Evolutionary conservation across 495 filamentous ascomycete genomes (phyloP), one percentile per base, ranked within the genome.

Genomic region (Tuber melanosporum): DNA sequence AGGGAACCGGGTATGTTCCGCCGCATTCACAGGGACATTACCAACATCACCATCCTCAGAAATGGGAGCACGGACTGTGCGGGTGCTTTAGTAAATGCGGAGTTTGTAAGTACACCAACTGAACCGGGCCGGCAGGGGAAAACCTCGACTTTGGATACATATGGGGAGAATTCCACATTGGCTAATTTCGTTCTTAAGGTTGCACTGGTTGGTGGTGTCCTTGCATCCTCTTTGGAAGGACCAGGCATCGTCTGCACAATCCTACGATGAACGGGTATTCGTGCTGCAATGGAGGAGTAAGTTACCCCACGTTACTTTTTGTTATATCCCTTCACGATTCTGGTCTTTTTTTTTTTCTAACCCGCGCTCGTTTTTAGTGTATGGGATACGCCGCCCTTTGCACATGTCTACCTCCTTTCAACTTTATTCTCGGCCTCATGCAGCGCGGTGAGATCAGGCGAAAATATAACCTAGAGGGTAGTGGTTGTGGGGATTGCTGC

Each of bases 211-310:
- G 57, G 20, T 87, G 84, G 80, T 73, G 83, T 41, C 87, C 87
- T 41, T 88, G 87, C 76, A 84, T 87, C 43, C 85, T 85, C 14
- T 87, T 86, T 74, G 86, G 87, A 71, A 86, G 83, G 80, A 87
- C 85, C 39, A 84, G 86, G 75, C 83, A 88, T 73, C 85, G 87
- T 2, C 72, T 87, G 42, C 81, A 82, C 57, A 85, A 85, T 72
- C 80, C 77, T 43, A 81, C 80, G 71, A 81, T 87, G 75, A 78
- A 84, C n/a, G 85, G 81, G 20, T 88, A 86, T 77, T 81, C 84
- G 71, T 80, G 83, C 36, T 82, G 86, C 78, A 88, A 88, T 79
- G 84, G 79, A 39, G 83, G 82, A 44, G 87, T 88, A 82, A 72
- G 85, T 77, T 41, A 9, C 20, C 47, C 72, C 69, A 4, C 39